A percentile compares a stretch with the other conserved stretches of the same genome.
These are phyloP conservation scores for Ganoderma leucocontextum DNA, from an alignment of 1,284 basidiomycete genomes.

Conservation along the genomic window DNA sequence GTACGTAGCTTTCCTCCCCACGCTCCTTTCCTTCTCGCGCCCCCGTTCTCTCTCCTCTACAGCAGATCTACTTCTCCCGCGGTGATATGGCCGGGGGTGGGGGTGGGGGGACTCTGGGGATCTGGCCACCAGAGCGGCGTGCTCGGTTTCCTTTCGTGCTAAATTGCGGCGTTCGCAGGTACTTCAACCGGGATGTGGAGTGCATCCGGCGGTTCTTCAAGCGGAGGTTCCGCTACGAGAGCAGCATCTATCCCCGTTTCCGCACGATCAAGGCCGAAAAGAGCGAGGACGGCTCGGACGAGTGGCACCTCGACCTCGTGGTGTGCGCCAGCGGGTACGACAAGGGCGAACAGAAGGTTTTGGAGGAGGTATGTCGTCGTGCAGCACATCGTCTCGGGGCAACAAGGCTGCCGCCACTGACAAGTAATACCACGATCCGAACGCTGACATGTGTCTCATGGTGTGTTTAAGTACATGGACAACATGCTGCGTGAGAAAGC, in stretches of 20 bases:
- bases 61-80: neutral
- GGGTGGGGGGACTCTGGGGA: neutral
- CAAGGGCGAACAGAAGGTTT: conserved; percentile 79
- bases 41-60: conserved; percentile 14
- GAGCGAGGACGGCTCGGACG: conserved; percentile 48
- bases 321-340: conserved; percentile 94
- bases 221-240: conserved; percentile 93
- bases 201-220: conserved; percentile 96
- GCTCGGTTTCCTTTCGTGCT: conserved; percentile 12
- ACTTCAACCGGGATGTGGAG: conserved; percentile 98
- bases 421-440: conserved; percentile 22
- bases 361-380: conserved; percentile 75
- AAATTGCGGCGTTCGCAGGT: conserved; percentile 60
- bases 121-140: neutral
- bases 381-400: conserved; percentile 9
- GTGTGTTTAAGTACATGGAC: conserved; percentile 66
- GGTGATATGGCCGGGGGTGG: neutral
- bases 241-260: conserved; percentile 88
- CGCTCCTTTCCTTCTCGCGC: neutral
- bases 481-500: conserved; percentile 56
- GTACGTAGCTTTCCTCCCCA: conserved; percentile 53
- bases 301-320: conserved; percentile 84
- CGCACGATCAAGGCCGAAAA: conserved; percentile 58
- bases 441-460: conserved; percentile 9
- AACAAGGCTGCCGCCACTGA: conserved; percentile 1